phyloP scores from a whole-genome alignment of 1,284 basidiomycete species.

The Ganoderma sinense region DNA sequence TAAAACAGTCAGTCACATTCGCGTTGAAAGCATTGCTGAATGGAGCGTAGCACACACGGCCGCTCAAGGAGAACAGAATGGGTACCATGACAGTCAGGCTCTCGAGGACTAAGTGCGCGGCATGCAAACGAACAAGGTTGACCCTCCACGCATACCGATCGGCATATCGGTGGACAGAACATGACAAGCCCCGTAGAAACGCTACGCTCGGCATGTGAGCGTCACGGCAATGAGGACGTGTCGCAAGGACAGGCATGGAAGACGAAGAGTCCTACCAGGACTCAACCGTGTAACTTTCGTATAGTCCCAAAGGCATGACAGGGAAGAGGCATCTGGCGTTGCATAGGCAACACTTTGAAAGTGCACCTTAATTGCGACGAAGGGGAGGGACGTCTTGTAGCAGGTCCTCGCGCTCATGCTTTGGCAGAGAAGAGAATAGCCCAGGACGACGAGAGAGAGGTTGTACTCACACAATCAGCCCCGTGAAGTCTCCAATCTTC shows the following conservation, averaged over 20 bases:
- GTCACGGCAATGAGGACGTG: background rate
- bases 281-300: too few relatives aligned
- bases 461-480: slow-evolving; percentile 71
- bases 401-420: background rate
- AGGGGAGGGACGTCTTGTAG: background rate
- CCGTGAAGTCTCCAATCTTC: slow-evolving; percentile 62
- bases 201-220: background rate
- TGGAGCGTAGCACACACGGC: too few relatives aligned
- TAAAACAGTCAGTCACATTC: background rate
- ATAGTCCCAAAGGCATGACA: background rate
- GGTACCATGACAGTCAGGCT: background rate
- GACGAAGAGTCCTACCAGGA: background rate
- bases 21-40: too few relatives aligned
- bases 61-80: background rate
- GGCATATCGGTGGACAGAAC: too few relatives aligned
- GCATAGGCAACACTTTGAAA: background rate
- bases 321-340: background rate
- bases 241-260: background rate
- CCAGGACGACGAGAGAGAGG: background rate
- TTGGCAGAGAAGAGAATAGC: too few relatives aligned
- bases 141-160: too few relatives aligned
- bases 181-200: background rate
- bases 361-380: background rate
- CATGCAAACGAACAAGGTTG: background rate
- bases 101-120: background rate